These are phyloP conservation scores for Favolaschia claudopus DNA, from an alignment of 768 basidiomycete species.

Conservation along the genomic window DNA sequence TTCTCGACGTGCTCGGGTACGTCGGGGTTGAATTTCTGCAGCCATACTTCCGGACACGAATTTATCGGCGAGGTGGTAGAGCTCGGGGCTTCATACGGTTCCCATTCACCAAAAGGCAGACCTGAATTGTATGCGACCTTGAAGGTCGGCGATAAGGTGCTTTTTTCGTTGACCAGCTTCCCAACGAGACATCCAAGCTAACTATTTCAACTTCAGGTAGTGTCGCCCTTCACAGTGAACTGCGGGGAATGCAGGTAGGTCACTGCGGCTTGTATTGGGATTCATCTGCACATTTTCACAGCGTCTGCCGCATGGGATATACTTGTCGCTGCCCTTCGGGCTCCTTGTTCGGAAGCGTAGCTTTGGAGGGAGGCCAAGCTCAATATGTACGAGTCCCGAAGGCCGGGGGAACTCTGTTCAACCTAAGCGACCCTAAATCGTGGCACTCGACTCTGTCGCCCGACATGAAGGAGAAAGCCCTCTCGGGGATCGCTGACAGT, in stretches of 20 bases:
- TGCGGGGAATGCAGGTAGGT: constrained; percentile 88
- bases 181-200: neutral
- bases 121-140: constrained; percentile 70
- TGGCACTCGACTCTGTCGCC: constrained; percentile 50
- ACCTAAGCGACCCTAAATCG: constrained; percentile 56
- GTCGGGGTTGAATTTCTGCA: constrained; percentile 31
- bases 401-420: constrained; percentile 81
- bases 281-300: no score
- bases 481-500: constrained; percentile 60
- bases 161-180: neutral
- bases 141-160: constrained; percentile 67
- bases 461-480: constrained; percentile 45
- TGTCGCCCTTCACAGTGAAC: constrained; percentile 82
- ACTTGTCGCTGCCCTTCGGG: constrained; percentile 73
- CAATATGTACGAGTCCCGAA: constrained; percentile 83
- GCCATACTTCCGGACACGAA: constrained; percentile 78
- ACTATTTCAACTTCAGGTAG: constrained; percentile 46
- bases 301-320: constrained; percentile 77
- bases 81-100: constrained; percentile 66
- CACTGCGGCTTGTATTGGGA: no score
- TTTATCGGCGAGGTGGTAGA: constrained; percentile 76
- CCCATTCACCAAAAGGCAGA: constrained; percentile 49
- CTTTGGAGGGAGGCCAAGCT: constrained; percentile 77
- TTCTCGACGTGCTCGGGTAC: neutral
- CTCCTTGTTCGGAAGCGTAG: constrained; percentile 69